Evolutionary conservation across 2,329 filamentous ascomycete species (phyloP), one percentile per base, ranked within the genome.

Genomic region (Colletotrichum sp.): DNA sequence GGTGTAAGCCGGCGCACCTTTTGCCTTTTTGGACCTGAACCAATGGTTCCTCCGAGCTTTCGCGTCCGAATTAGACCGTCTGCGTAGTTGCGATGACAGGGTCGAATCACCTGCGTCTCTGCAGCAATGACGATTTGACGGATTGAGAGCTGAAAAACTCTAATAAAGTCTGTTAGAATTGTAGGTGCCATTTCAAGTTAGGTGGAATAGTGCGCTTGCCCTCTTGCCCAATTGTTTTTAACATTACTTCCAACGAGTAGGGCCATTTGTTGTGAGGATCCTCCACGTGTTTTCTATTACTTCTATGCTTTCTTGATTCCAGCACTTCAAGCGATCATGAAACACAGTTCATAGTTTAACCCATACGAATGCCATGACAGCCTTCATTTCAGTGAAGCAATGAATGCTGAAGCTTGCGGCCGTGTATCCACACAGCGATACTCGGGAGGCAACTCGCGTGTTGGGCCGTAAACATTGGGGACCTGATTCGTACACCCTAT

Each of bases 1-100:
- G 62, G 62, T 30, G 55, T n/a, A 27, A 22, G 32, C 27, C 39
- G 39, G 55, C 63, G 63, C 69, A 13, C 32, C 3, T 72, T 57
- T 68, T 34, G 30, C 55, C 30, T 57, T 72, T 72, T 68, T 59
- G 19, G 36, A 22, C n/a, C 57, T 49, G 39, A 27, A 25, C 69
- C 39, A 72, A 57, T 57, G 44, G 62, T 75, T 68, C 62, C 36
- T 64, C 72, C 62, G 62, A 75, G 44, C 72, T 66, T 72, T 52
- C 34, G 39, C 39, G 30, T 71, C 67, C 25, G 67, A 59, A 32
- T 1, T 22, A 15, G 6, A 36, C 27, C 19, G 30, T 32, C 13
- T 19, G 15, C n/a, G 16, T 22, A 62, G 19, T 62, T 62, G 29
- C 29, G 59, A 62, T 62, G 59, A 13, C 32, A 64, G 30, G 13